These are phyloP conservation scores for Penicillium verrucosum DNA, from an alignment of 2,329 filamentous ascomycete genomes.

Conservation along the genomic window DNA sequence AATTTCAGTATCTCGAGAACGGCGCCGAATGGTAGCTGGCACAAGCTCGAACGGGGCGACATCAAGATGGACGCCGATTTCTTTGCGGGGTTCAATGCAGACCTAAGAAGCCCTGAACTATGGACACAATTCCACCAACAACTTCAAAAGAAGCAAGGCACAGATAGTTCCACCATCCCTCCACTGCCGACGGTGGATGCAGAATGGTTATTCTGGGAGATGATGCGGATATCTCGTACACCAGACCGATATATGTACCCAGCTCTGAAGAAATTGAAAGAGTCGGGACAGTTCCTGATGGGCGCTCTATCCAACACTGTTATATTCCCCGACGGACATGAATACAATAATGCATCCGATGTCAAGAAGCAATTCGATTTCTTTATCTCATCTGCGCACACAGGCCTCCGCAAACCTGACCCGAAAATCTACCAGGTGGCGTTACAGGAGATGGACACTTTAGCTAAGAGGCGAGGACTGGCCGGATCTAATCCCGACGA, in stretches of 20 bases:
- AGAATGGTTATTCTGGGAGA: slow-evolving; percentile 78
- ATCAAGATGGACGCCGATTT: slow-evolving; percentile 71
- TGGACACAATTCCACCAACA: slow-evolving; percentile 63
- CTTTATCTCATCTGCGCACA: slow-evolving; percentile 81
- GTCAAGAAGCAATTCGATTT: slow-evolving; percentile 73
- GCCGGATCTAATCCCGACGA: slow-evolving; percentile 60
- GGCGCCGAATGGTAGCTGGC: slow-evolving; percentile 79
- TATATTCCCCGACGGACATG: slow-evolving; percentile 73
- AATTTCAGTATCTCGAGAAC: slow-evolving; percentile 83
- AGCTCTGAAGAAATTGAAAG: slow-evolving; percentile 67
- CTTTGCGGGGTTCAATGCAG: slow-evolving; percentile 70
- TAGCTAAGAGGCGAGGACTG: slow-evolving; percentile 57
- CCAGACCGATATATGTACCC: slow-evolving; percentile 88
- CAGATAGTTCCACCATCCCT: slow-evolving; percentile 45
- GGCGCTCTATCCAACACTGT: slow-evolving; percentile 89
- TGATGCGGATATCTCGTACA: slow-evolving; percentile 71
- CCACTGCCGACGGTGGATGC: slow-evolving; percentile 71
- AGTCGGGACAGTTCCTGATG: slow-evolving; percentile 64
- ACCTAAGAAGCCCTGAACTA: slow-evolving; percentile 63
- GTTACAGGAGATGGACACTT: slow-evolving; percentile 62
- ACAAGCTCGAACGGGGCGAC: slow-evolving; percentile 79
- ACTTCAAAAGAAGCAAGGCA: slow-evolving; percentile 29
- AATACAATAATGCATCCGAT: slow-evolving; percentile 60
- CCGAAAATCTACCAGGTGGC: slow-evolving; percentile 75
- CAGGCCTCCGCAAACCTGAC: slow-evolving; percentile 85